Conservation (phyloP, 805 yeast species). For the Sugiyamaella chiloensis region DNA sequence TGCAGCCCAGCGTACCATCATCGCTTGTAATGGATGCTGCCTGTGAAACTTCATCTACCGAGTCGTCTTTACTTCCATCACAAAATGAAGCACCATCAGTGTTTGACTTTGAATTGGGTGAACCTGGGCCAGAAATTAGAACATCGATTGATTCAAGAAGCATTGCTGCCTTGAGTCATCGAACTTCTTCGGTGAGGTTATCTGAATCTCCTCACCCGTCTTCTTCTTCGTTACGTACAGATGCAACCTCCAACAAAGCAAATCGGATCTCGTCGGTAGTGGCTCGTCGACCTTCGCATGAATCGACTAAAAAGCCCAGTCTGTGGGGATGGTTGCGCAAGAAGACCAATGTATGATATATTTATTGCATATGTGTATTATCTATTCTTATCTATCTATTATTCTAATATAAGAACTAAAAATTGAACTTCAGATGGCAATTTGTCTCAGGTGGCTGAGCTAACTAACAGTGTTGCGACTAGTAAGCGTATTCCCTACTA, state of each 20-base stretch:
- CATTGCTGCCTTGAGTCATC: conserved; percentile 1
- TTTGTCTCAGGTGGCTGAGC: no score
- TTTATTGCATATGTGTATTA: conserved; percentile 6
- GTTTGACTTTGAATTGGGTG: conserved; percentile 22
- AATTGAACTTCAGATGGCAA: no score
- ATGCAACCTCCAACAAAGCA: not conserved
- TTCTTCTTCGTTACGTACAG: conserved; percentile 9
- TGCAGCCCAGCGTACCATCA: not conserved
- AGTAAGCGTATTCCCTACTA: no score
- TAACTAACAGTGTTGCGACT: no score
- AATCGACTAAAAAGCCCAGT: not conserved
- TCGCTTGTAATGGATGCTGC: conserved; percentile 12
- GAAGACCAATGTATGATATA: conserved; percentile 5
- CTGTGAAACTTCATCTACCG: conserved; percentile 1
- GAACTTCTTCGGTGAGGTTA: conserved; percentile 7
- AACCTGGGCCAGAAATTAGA: conserved; percentile 33
- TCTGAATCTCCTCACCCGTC: conserved; percentile 10
- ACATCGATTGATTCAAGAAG: conserved; percentile 16
- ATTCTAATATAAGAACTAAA: no score
- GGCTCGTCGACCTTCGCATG: conserved; percentile 3
- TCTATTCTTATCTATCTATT: no score
- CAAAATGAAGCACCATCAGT: not conserved
- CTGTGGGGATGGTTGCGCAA: conserved; percentile 30
- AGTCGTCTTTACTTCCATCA: not conserved
- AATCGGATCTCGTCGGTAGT: not conserved